Base-by-base conservation (phyloP, 106 monocot genomes). In the Dendrobium chrysotoxum region DNA sequence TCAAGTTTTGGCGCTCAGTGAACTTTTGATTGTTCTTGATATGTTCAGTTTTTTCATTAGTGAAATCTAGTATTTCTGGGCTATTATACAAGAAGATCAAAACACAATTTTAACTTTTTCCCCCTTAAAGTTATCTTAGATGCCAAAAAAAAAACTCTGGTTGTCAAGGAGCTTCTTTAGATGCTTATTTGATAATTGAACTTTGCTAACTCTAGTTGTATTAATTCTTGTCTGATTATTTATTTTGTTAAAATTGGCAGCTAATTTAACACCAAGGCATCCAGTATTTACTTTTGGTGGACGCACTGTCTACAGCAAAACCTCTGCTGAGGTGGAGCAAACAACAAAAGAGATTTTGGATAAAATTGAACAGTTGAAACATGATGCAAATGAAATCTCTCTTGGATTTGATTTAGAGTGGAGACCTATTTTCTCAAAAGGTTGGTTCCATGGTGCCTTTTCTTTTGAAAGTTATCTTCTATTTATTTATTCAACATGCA, bases 391-490 rank as follows among this genome's bases (percentile, higher is more conserved):
- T 47, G 78, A 28, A 61, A 79, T 98, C 71, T 79, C 89, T 70
- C 73, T 94, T 44, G 97, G 97, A 30, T 89, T 98, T 83, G 97
- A 98, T 83, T 87, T 98, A 50, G 97, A 98, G 80, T 97, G 96
- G 96, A 94, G 38, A 57, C 96, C 96, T 53, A 75, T 75, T 3
- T 94, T 92, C 44, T 78, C 20, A 84, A 74, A 79, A 91, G 96
- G 96, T 94, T 84, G 11, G 75, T 80, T 75, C 44, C 46, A 11
- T 79, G 39, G 7, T 42, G 8, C 40, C 58, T 21, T 28, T 8
- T 78, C 23, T 50, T 35, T 35, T 35, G 35, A 35, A 35, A 35
- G 35, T 44, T 44, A 44, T 44, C 44, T 44, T 44, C 44, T 42
- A 21, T 70, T 7, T 47, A 26, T 79, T n/a, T 79, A 42, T 45